phyloP scores from a whole-genome alignment of 2,329 filamentous ascomycete species.

The Hymenoscyphus linearis region DNA sequence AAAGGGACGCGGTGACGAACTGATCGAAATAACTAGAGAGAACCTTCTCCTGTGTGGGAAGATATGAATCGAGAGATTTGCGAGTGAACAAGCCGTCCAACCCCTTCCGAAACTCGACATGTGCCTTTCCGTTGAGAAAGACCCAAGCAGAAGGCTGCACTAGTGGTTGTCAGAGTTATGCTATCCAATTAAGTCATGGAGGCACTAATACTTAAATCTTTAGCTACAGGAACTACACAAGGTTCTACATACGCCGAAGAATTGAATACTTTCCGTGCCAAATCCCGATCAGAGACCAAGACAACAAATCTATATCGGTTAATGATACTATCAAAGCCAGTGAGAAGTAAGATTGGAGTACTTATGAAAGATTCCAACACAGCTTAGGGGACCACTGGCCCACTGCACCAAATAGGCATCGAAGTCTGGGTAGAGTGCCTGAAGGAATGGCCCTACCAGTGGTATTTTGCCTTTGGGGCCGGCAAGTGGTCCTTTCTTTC shows the following conservation, averaged over 20 bases:
- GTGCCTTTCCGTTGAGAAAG: conserved; percentile 69
- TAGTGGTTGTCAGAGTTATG: background rate
- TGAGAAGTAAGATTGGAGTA: background rate
- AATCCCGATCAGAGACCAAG: conserved; percentile 69
- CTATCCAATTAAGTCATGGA: conserved; percentile 44
- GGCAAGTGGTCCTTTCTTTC: conserved; percentile 56
- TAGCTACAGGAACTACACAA: conserved; percentile 70
- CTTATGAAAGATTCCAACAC: conserved; percentile 84
- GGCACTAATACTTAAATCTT: conserved; percentile 52
- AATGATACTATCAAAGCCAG: background rate
- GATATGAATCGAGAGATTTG: conserved; percentile 63
- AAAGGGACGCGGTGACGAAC: conserved; percentile 56
- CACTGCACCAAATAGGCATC: conserved; percentile 70
- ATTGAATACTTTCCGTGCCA: conserved; percentile 79
- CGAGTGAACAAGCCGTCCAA: conserved; percentile 70
- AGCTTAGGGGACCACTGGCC: conserved; percentile 72
- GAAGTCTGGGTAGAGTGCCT: conserved; percentile 71
- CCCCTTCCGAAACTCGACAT: conserved; percentile 74
- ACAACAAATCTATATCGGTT: conserved; percentile 54
- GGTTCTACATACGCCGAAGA: conserved; percentile 70
- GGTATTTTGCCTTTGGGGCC: conserved; percentile 60
- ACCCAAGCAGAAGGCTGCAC: conserved; percentile 49
- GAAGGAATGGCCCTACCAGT: conserved; percentile 70
- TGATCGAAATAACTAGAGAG: conserved; percentile 64
- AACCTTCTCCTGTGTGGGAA: conserved; percentile 69